Conservation (phyloP, 2,329 filamentous ascomycete species). For the Monosporascus sp. region DNA sequence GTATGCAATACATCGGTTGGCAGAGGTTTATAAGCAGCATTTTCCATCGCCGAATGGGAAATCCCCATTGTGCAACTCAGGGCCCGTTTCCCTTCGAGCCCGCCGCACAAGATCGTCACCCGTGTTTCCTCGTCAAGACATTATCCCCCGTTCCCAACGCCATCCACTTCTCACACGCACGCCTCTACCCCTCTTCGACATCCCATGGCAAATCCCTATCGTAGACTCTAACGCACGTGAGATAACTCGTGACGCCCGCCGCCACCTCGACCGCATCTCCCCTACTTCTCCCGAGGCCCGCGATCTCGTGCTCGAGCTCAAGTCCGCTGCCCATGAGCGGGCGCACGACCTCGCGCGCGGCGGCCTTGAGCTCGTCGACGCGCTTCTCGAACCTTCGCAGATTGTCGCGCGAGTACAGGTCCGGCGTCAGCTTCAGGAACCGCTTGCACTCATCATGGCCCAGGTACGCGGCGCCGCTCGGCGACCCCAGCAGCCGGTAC, state of each 20-base stretch:
- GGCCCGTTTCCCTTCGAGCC: too few relatives aligned
- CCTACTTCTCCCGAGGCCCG: conserved; percentile 33
- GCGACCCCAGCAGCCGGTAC: conserved; percentile 69
- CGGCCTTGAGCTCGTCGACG: conserved; percentile 80
- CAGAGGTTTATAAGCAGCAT: too few relatives aligned
- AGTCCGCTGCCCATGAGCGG: conserved; percentile 82
- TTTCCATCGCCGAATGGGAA: too few relatives aligned
- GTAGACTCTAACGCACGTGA: conserved; percentile 26
- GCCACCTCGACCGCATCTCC: conserved; percentile 5
- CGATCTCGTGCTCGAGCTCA: conserved; percentile 64
- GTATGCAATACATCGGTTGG: too few relatives aligned
- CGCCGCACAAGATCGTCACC: too few relatives aligned
- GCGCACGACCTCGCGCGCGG: conserved; percentile 76
- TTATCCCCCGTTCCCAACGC: neutral
- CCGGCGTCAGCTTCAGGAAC: conserved; percentile 78
- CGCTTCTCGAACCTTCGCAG: conserved; percentile 78
- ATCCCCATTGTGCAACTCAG: too few relatives aligned
- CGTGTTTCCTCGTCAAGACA: neutral
- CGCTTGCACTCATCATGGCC: conserved; percentile 82
- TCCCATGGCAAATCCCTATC: conserved; percentile 28
- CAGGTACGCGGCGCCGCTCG: conserved; percentile 60
- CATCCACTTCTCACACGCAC: neutral
- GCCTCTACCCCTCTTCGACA: conserved; percentile 15
- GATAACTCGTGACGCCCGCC: conserved; percentile 20
- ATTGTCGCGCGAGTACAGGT: conserved; percentile 82